Base-by-base conservation (phyloP, 2,329 filamentous ascomycete genomes). In the Davidsoniella eucalypti region DNA sequence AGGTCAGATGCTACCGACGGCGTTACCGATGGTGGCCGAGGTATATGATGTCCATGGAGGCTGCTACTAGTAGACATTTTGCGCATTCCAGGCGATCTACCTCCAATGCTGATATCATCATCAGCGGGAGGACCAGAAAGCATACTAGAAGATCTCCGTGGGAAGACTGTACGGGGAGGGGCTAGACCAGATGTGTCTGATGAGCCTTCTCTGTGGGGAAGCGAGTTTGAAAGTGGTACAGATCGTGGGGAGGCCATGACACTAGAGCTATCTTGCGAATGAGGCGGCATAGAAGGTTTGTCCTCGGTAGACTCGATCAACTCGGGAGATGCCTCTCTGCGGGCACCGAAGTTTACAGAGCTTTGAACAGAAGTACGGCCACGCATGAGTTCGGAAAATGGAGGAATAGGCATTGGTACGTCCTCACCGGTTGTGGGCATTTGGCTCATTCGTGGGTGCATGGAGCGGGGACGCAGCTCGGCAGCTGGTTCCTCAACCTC, bases 1-100 rank as follows among this genome's bases (percentile, higher is more conserved):
- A 87, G 60, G 54, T 94, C 86, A 1, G 90, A 96, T 54, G 80
- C 80, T 37, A 86, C 73, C 0, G 92, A 96, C 2, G 87, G 87
- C 1, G 88, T 94, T 9, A 51, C 48, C 5, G 52, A 54, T 12
- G 52, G 52, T 14, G 76, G 58, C 81, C 75, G 25, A 77, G 70
- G 14, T 75, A 71, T 52, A 74, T 64, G 47, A 70, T 73, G 2
- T 82, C 80, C 21, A 18, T 63, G 5, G 62, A 69, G 25, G 71
- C 69, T 68, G 52, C 72, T 88, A 56, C 82, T 81, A 14, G 77
- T 75, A 1, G 88, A 94, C 46, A 87, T 67, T 60, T 92, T 92
- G 41, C 87, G 77, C 76, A 69, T 25, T 8, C 43, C 37, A 78
- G 73, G 5, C 82, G 78, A 45, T 86, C 85, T 48, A 73, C 67